These are phyloP conservation scores for Amoeboaphelidium protococcarum DNA, from an alignment of 371 early-diverging fungal genomes.

Conservation along the genomic window DNA sequence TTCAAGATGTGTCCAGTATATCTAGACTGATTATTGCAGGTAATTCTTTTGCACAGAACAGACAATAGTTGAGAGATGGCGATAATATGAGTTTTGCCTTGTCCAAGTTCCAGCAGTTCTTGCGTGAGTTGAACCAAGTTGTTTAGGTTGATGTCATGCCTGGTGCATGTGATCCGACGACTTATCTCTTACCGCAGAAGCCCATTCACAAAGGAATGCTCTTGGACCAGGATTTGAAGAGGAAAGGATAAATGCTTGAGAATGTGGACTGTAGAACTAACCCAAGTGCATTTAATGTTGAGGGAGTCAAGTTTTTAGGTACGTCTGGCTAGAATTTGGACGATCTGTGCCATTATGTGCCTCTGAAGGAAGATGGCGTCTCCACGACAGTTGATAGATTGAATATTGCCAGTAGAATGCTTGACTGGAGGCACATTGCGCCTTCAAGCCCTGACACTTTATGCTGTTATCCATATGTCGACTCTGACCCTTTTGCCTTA, in stretches of 20 bases:
- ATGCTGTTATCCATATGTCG: conserved; percentile 13
- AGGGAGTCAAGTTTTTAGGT: conserved; percentile 37
- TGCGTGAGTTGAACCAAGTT: conserved; percentile 5
- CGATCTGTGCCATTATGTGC: conserved; percentile 37
- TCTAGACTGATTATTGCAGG: conserved; percentile 43
- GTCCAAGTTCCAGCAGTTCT: conserved; percentile 6
- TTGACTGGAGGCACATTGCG: conserved; percentile 58
- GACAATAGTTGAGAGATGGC: conserved; percentile 11
- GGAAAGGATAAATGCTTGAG: conserved; percentile 29
- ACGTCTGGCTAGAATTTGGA: conserved; percentile 63
- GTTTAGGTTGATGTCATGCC: conserved; percentile 58
- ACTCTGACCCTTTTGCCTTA: neutral
- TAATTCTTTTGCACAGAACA: conserved; percentile 24
- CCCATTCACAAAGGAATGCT: conserved; percentile 40
- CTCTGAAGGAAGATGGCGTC: neutral
- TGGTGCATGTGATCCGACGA: conserved; percentile 50
- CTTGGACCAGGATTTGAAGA: conserved; percentile 21
- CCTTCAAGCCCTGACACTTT: conserved; percentile 82
- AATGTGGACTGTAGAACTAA: conserved; percentile 46
- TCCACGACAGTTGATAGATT: conserved; percentile 23
- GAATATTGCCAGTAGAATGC: conserved; percentile 30
- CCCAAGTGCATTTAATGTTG: conserved; percentile 41
- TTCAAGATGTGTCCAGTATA: conserved; percentile 16
- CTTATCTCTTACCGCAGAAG: conserved; percentile 53
- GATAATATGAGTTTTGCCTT: conserved; percentile 10